phyloP scores from a whole-genome alignment of 2,329 filamentous ascomycete genomes.

The Ophiostoma perfectum region DNA sequence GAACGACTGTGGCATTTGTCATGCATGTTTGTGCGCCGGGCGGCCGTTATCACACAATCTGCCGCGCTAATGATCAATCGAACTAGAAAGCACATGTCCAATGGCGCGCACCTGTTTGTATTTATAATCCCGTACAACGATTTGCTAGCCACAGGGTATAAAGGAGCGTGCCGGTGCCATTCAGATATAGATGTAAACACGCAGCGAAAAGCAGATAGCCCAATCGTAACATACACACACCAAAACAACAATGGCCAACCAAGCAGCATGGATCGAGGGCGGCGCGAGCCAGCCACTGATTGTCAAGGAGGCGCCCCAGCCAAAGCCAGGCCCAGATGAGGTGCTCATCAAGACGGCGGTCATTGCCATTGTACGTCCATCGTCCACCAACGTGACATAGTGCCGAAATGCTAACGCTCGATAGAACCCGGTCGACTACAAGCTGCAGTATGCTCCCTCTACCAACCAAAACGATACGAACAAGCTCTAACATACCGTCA shows the following conservation, averaged over 20 bases:
- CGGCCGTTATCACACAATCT: neutral
- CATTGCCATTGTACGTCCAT: neutral
- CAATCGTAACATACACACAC: neutral
- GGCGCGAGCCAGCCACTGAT: neutral
- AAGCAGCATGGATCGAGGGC: conserved; percentile 3
- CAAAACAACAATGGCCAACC: neutral
- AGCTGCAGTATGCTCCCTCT: neutral
- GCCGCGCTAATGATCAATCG: neutral
- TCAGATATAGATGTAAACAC: neutral
- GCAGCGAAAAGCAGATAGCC: neutral
- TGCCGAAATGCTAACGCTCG: neutral
- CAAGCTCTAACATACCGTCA: neutral
- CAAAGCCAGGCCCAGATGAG: neutral
- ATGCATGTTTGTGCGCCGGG: neutral
- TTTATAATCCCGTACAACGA: neutral
- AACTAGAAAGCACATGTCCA: neutral
- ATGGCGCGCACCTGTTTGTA: neutral
- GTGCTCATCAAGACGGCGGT: neutral
- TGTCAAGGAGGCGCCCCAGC: neutral
- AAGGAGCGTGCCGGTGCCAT: neutral
- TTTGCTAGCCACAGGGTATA: neutral
- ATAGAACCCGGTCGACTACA: neutral
- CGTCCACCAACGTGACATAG: too few species aligned
- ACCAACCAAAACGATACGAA: neutral
- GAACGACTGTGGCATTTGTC: neutral